Evolutionary conservation across 352 stramenopile species (phyloP).

Genomic region (Phytophthora rubi): DNA sequence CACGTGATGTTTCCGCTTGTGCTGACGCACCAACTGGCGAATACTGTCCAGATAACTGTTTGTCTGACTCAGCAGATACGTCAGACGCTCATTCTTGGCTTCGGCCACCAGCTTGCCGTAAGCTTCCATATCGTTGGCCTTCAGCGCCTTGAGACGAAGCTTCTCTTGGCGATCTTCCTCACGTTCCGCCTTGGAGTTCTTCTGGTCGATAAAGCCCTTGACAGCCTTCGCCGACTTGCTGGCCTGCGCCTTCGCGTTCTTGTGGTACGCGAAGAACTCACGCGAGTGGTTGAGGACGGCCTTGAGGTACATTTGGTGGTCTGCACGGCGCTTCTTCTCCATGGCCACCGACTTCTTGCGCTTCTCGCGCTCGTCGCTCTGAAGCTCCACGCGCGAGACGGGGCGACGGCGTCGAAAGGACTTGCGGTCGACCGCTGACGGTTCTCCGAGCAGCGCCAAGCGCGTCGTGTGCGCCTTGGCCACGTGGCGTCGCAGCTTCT

Average conservation of each 20-base stretch:
- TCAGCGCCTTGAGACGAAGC: conserved; percentile 88
- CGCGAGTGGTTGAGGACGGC: conserved; percentile 84
- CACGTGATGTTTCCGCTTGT: conserved; percentile 88
- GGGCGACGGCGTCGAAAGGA: conserved; percentile 78
- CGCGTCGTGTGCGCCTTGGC: conserved; percentile 66
- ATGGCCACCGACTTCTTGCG: conserved; percentile 84
- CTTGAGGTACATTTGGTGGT: conserved; percentile 84
- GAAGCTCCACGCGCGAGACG: conserved; percentile 64
- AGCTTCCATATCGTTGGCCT: conserved; percentile 97
- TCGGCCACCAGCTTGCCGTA: conserved; percentile 97
- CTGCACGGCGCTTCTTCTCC: conserved; percentile 80
- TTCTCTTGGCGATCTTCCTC: conserved; percentile 91
- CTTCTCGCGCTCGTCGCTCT: conserved; percentile 78
- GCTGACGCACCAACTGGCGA: conserved; percentile 90
- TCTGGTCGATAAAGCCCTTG: conserved; percentile 83
- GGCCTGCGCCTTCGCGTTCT: conserved; percentile 79
- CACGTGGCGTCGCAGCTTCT: conserved; percentile 71
- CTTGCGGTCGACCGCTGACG: conserved; percentile 69
- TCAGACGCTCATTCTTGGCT: conserved; percentile 97
- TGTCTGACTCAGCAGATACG: conserved; percentile 96
- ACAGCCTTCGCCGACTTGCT: conserved; percentile 72
- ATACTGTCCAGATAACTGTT: conserved; percentile 97
- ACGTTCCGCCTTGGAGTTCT: conserved; percentile 77
- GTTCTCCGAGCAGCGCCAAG: conserved; percentile 71
- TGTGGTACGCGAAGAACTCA: conserved; percentile 89